phyloP scores from a whole-genome alignment of 2,329 filamentous ascomycete genomes.

The Ambrosiella cleistominuta region DNA sequence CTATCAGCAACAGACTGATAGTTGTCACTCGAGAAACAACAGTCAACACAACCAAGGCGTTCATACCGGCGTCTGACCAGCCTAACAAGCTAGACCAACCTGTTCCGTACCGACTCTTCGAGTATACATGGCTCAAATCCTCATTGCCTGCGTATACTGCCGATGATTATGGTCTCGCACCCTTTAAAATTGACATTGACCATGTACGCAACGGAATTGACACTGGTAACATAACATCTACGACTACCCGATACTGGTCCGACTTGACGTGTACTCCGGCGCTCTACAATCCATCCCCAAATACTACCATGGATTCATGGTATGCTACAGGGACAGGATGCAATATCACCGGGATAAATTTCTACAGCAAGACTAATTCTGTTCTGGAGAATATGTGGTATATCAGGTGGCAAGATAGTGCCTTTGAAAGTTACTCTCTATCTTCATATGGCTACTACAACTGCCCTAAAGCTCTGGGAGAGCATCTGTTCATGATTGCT shows the following conservation, averaged over 20 bases:
- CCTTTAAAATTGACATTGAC: constrained; percentile 21
- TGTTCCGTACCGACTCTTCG: constrained; percentile 29
- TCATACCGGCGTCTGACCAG: constrained; percentile 17
- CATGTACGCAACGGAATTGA: neutral
- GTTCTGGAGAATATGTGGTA: constrained; percentile 20
- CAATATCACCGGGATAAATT: neutral
- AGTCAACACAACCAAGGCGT: constrained; percentile 9
- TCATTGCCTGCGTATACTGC: constrained; percentile 27
- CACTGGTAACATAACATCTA: constrained; percentile 17
- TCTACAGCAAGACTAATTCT: neutral
- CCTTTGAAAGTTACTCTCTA: constrained; percentile 20
- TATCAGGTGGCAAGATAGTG: constrained; percentile 24
- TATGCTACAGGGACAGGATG: neutral
- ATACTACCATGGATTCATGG: neutral
- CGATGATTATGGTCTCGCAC: constrained; percentile 24
- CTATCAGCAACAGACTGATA: constrained; percentile 27
- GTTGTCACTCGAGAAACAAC: constrained; percentile 5
- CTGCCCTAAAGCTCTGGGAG: constrained; percentile 19
- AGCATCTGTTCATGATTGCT: constrained; percentile 24
- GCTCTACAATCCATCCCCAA: neutral
- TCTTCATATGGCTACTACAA: neutral
- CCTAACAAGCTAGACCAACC: constrained; percentile 17
- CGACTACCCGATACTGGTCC: constrained; percentile 20
- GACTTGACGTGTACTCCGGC: constrained; percentile 24
- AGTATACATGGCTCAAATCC: constrained; percentile 29